Conservation (phyloP, 768 basidiomycete species). For the Tricholoma matsutake region DNA sequence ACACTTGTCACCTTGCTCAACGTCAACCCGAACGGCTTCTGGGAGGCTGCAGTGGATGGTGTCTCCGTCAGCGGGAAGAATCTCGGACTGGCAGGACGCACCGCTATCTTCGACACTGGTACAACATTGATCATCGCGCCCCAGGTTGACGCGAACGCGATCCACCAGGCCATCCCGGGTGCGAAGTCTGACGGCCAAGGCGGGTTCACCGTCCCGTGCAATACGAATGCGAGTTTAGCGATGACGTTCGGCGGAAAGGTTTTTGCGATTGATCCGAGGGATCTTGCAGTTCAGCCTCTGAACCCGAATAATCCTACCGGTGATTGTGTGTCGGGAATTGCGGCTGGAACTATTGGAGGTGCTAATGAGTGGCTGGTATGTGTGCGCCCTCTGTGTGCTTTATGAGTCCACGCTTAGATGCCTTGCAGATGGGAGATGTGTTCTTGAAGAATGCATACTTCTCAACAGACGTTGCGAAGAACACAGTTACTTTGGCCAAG, state of each 20-base stretch:
- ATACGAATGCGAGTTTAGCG: constrained; percentile 37
- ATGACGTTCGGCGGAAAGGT: constrained; percentile 44
- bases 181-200: constrained; percentile 43
- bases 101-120: constrained; percentile 69
- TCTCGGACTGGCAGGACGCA: constrained; percentile 53
- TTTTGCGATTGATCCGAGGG: constrained; percentile 60
- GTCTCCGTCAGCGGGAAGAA: constrained; percentile 57
- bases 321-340: constrained; percentile 70
- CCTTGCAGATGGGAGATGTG: constrained; percentile 54
- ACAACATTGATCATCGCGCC: constrained; percentile 53
- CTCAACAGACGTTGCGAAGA: constrained; percentile 56
- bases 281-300: constrained; percentile 54
- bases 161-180: constrained; percentile 43
- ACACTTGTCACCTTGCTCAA: constrained; percentile 62
- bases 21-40: constrained; percentile 69
- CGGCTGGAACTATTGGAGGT: constrained; percentile 56
- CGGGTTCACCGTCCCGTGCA: constrained; percentile 52
- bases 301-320: constrained; percentile 54
- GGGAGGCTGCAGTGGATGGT: constrained; percentile 67
- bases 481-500: constrained; percentile 59
- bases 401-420: not conserved
- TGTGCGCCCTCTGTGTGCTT: not conserved
- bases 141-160: constrained; percentile 31
- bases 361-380: constrained; percentile 65
- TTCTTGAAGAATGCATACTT: constrained; percentile 80